Conservation (phyloP, 1,139 yeast species). For the Scheffersomyces insectosa region DNA sequence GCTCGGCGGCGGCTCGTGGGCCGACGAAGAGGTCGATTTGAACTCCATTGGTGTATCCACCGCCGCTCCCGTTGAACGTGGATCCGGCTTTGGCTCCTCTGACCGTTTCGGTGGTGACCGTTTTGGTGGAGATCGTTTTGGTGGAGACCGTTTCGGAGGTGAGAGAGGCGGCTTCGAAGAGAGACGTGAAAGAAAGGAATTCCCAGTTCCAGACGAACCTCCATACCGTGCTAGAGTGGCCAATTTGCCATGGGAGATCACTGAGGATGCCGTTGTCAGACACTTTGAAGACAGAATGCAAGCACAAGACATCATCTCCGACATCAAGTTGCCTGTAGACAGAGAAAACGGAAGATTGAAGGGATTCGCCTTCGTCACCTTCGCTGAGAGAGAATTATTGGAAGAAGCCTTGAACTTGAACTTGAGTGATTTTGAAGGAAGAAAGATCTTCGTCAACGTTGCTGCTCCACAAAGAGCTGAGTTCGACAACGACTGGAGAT, state of each 20-base stretch:
- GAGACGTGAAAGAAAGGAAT: conserved; percentile 58
- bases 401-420: conserved; percentile 70
- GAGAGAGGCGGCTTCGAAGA: conserved; percentile 8
- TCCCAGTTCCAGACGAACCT: conserved; percentile 86
- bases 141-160: conserved; percentile 10
- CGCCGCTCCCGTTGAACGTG: conserved; percentile 21
- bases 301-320: conserved; percentile 48
- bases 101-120: conserved; percentile 6
- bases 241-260: conserved; percentile 82
- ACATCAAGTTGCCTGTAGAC: conserved; percentile 74
- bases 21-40: conserved; percentile 30
- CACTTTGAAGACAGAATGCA: conserved; percentile 69
- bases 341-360: conserved; percentile 61
- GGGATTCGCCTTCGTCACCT: conserved; percentile 88
- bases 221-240: conserved; percentile 89
- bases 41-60: conserved; percentile 23
- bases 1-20: conserved; percentile 40
- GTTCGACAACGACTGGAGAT: conserved; percentile 49
- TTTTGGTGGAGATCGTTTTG: conserved; percentile 12
- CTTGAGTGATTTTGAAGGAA: conserved; percentile 66
- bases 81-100: conserved; percentile 5
- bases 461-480: conserved; percentile 80
- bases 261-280: conserved; percentile 63
- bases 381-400: conserved; percentile 62
- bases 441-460: conserved; percentile 80